Evolutionary conservation across 148 eudicot species (phyloP).

Genomic region (Persicaria maculosa): DNA sequence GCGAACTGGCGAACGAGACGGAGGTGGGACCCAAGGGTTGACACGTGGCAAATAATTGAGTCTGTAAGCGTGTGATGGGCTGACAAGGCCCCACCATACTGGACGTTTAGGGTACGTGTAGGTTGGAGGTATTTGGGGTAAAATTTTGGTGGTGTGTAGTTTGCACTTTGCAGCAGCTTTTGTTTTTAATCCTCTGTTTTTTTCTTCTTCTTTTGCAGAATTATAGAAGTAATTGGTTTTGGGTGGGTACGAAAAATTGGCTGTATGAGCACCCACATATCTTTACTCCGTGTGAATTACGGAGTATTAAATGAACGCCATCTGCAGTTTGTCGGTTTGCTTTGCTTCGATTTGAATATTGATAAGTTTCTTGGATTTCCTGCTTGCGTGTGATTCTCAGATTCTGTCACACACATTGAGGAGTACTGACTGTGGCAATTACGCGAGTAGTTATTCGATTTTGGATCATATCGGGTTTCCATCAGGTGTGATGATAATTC

Average conservation of each 20-base stretch:
- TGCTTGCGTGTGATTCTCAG: background rate
- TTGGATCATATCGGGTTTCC: no score
- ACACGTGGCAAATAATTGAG: conserved; percentile 8
- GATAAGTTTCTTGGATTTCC: background rate
- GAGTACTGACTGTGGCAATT: no score
- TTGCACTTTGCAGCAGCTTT: background rate
- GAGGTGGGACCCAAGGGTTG: background rate
- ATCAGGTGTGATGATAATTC: no score
- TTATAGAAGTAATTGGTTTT: background rate
- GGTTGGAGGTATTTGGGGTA: background rate
- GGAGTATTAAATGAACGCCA: background rate
- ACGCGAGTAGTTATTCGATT: no score
- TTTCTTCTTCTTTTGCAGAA: background rate
- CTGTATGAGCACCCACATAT: background rate
- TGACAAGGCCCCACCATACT: background rate
- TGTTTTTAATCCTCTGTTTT: background rate
- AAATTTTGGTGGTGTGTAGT: background rate
- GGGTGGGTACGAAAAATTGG: background rate
- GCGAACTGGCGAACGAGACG: background rate
- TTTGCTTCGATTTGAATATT: background rate
- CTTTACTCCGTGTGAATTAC: background rate
- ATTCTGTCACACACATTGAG: background rate
- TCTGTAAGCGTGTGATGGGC: conserved; percentile 1
- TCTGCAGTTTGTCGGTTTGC: background rate
- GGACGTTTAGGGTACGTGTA: background rate